Conservation (phyloP, 768 basidiomycete species). For the Cubamyces sp. region DNA sequence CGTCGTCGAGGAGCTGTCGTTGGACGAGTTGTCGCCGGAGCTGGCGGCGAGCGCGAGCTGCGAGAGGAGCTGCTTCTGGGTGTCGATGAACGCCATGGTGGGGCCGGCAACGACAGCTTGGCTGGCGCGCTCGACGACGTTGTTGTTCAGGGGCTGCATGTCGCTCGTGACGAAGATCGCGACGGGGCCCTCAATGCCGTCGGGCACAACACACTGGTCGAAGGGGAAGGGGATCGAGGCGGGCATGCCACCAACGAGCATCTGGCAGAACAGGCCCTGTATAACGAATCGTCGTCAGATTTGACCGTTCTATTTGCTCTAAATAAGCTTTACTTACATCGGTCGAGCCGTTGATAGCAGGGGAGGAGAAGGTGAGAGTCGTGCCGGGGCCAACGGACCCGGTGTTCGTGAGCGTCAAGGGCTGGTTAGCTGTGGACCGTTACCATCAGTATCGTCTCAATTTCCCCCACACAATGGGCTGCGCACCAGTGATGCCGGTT, state of each 20-base stretch:
- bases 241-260: slow-evolving; percentile 66
- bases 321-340: slow-evolving; percentile 41
- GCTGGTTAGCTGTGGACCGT: slow-evolving; percentile 52
- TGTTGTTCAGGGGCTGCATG: slow-evolving; percentile 62
- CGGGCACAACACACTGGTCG: slow-evolving; percentile 63
- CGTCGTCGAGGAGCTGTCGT: slow-evolving; percentile 24
- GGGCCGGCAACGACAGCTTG: slow-evolving; percentile 73
- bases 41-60: slow-evolving; percentile 43
- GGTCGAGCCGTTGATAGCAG: slow-evolving; percentile 55
- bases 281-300: slow-evolving; percentile 6
- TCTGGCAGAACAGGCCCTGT: slow-evolving; percentile 71
- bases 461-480: not conserved
- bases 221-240: slow-evolving; percentile 63
- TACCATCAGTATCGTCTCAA: not conserved
- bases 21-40: slow-evolving; percentile 25
- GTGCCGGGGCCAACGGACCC: slow-evolving; percentile 61
- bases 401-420: slow-evolving; percentile 65
- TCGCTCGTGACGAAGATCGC: slow-evolving; percentile 71
- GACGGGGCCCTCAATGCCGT: slow-evolving; percentile 73
- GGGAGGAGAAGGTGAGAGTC: slow-evolving; percentile 60
- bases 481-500: slow-evolving; percentile 57
- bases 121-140: slow-evolving; percentile 58
- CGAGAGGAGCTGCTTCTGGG: slow-evolving; percentile 53
- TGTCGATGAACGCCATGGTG: slow-evolving; percentile 67
- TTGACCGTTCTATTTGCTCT: not conserved